Evolutionary conservation across 306 rosid genomes (phyloP), one percentile per base, ranked within the genome.

Genomic region (Fagus sylvatica): DNA sequence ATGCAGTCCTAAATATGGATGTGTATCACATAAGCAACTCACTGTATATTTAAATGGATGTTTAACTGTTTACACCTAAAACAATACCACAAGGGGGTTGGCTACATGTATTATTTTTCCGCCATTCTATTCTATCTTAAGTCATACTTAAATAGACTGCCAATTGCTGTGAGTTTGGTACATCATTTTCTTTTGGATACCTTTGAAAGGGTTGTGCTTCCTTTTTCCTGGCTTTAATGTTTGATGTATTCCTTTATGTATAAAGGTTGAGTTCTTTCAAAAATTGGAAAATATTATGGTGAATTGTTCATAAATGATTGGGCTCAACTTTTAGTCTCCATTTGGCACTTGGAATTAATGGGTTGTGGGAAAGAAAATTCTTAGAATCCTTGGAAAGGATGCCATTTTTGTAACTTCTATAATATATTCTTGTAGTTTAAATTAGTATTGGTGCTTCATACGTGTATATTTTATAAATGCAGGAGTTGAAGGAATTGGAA

Each of bases 401-500:
- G 48, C 32, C 2, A 56, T 16, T 65, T 46, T 16, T 65, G 17
- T 16, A 16, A 65, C 17, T 17, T 65, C 5, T 15, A 37, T 55
- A 12, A 17, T 13, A 11, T 37, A 0, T 37, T 34, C n/a, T 65
- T 7, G 56, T 22, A 30, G 36, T 80, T 64, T 62, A 71, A 30
- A n/a, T 3, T 33, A 69, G 55, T 42, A 77, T 73, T 81, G 51
- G 74, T 77, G 75, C 46, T 36, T 67, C 7, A 72, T 9, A 6
- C 42, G 69, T 56, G 30, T 51, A 16, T 64, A 67, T 28, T 67
- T 76, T 56, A 55, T 78, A 69, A 73, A 76, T 85, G 84, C 93
- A 94, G 98, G 98, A 82, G 97, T 95, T 28, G 86, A 84, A 65
- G 98, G 98, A 71, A 95, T 95, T 80, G 98, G 98, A 80, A 88